Base-by-base conservation (phyloP, 1,284 basidiomycete species). In the Cystodermella granulosa region DNA sequence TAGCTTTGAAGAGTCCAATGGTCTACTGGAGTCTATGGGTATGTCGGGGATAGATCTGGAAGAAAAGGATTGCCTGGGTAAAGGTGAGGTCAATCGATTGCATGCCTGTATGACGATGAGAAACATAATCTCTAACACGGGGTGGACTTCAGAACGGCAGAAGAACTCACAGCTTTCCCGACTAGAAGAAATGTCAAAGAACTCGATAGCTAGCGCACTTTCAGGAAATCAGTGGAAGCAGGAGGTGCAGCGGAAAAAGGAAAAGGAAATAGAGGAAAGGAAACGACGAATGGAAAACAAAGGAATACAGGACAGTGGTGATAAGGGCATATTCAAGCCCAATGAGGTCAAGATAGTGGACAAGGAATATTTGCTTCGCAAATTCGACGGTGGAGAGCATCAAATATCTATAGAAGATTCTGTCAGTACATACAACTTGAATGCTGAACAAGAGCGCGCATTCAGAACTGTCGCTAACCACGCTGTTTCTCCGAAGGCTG, bases 381-480 rank as follows among this genome's bases (percentile, higher is more conserved):
- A 11, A 31, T 31, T 31, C n/a, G 11, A 31, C n/a, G n/a, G 28
- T 31, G 28, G n/a, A 31, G 28, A 31, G n/a, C n/a, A 31, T 31
- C 28, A 31, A 31, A 11, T 31, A 31, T n/a, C 11, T 11, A 31
- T 31, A 11, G n/a, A 31, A 11, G n/a, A n/a, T n/a, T 11, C 28
- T 11, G n/a, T n/a, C 28, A 31, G 11, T n/a, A 11, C n/a, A 31
- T 31, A 31, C 28, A 31, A 31, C 11, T 31, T 31, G n/a, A 31
- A 31, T 31, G n/a, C 28, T 31, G 63, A 65, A 28, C 65, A 68
- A 46, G 51, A 58, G 15, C 22, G 58, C 18, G 65, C 63, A 4
- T 66, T 63, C 36, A 14, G 48, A 3, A 55, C 62, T 11, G 43
- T 66, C 31, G 55, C 56, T 7, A 56, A 60, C 24, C 58, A 64